These are phyloP conservation scores for Fraxinus latifolia DNA, from an alignment of 305 asterid species.

Conservation along the genomic window DNA sequence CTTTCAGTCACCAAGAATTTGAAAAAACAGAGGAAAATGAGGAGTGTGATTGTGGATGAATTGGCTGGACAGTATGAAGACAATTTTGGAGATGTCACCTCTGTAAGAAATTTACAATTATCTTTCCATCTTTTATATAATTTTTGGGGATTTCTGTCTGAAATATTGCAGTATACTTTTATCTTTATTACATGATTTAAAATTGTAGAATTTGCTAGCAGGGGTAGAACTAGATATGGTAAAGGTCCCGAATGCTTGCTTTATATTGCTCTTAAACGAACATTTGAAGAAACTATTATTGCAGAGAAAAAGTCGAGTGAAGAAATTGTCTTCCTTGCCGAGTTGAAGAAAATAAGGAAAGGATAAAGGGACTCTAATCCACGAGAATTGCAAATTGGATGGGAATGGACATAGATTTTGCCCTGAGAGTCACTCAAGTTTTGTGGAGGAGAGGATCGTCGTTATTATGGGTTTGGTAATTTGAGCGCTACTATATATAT, in stretches of 20 bases:
- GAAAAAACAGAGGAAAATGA: slow-evolving; percentile 43
- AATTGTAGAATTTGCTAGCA: background rate
- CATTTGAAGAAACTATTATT: background rate
- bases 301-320: background rate
- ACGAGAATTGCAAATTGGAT: background rate
- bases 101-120: slow-evolving; percentile 31
- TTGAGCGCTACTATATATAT: background rate
- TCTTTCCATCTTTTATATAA: background rate
- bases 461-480: background rate
- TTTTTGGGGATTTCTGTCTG: background rate
- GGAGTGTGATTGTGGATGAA: slow-evolving; percentile 45
- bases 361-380: background rate
- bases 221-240: background rate
- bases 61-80: slow-evolving; percentile 69
- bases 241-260: background rate
- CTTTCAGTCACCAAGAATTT: slow-evolving; percentile 31
- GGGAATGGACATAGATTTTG: background rate
- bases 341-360: background rate
- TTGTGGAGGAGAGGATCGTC: background rate
- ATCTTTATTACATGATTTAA: background rate
- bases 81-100: slow-evolving; percentile 61
- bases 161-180: background rate
- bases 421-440: background rate
- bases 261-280: background rate
- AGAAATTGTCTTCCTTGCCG: background rate